Evolutionary conservation across 768 basidiomycete species (phyloP).

Genomic region (Pleurotus giganteus): DNA sequence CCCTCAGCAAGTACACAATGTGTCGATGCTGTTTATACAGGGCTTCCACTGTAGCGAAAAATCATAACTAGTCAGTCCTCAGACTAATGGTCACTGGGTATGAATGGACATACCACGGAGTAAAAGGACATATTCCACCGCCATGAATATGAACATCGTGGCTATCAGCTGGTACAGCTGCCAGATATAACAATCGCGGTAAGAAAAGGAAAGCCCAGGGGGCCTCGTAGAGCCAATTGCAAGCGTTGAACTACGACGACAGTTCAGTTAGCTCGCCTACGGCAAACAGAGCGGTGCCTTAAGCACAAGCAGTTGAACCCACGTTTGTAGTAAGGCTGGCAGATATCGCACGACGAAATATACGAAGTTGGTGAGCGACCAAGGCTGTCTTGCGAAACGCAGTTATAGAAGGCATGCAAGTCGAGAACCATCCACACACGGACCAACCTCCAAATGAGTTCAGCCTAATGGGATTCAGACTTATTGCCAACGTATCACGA

Average conservation of each 20-base stretch:
- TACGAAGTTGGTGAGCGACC: slow-evolving; percentile 4
- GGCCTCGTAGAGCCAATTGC: slow-evolving; percentile 33
- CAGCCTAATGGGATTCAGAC: background rate
- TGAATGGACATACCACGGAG: background rate
- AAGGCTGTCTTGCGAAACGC: background rate
- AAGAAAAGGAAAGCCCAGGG: slow-evolving; percentile 28
- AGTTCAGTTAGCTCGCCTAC: background rate
- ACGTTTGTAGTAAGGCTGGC: slow-evolving; percentile 1
- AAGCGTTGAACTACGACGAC: slow-evolving; percentile 26
- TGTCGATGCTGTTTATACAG: background rate
- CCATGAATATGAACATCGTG: slow-evolving; percentile 4
- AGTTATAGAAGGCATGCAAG: background rate
- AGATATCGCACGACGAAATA: slow-evolving; percentile 12
- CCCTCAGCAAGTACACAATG: background rate
- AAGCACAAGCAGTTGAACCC: too few relatives aligned
- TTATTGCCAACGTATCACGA: too few relatives aligned
- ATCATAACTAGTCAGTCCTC: too few relatives aligned
- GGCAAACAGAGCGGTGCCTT: background rate
- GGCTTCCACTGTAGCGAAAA: slow-evolving; percentile 1
- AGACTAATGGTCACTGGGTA: background rate
- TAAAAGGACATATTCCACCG: slow-evolving; percentile 5
- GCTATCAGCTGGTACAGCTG: slow-evolving; percentile 2
- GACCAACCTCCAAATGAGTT: slow-evolving; percentile 11
- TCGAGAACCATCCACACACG: background rate
- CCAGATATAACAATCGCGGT: slow-evolving; percentile 5